Evolutionary conservation across 441 rosid genomes (phyloP), one percentile per base, ranked within the genome.

Genomic region (Aquilaria agallochum): DNA sequence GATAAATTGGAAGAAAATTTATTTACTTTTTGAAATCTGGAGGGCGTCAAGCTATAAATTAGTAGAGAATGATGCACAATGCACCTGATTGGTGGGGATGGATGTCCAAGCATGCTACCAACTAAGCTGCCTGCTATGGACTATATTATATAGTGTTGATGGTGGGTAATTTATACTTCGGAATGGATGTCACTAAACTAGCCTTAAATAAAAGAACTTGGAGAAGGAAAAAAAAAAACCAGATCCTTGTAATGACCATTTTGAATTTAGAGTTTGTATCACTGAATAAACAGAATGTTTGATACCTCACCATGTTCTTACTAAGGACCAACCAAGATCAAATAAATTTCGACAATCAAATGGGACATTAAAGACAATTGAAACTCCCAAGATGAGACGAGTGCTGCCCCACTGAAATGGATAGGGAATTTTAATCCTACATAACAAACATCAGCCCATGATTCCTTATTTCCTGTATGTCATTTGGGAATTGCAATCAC

Each of bases 391-490:
- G 97, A 79, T 49, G 97, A 75, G 46, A 94, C 97, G 64, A 94
- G 81, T 33, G 95, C 89, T 50, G 95, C 96, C 99, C 96, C 96
- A 94, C 64, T 94, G 99, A 63, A 94, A 86, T 2, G 99, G 99
- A 62, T 91, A 91, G 8, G 97, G 97, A 50, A 94, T 62, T 69
- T 83, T 89, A 61, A 94, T 80, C 99, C 99, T 94, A 68, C 50
- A 69, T 66, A 30, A 66, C 55, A 64, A 72, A 56, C 48, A 63
- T 56, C 31, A 46, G 20, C 33, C 59, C 36, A 55, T n/a, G 34
- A 69, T 53, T 63, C 27, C 27, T 20, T 20, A 20, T 20, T 36
- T 36, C 7, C 8, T 4, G 42, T 36, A 8, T 36, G 42, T 36
- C 42, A 36, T 36, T 36, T 8, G 42, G 42, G 42, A 36, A 36